Conservation (phyloP, 1,284 basidiomycete genomes). For the Rhodotorula glutinis region DNA sequence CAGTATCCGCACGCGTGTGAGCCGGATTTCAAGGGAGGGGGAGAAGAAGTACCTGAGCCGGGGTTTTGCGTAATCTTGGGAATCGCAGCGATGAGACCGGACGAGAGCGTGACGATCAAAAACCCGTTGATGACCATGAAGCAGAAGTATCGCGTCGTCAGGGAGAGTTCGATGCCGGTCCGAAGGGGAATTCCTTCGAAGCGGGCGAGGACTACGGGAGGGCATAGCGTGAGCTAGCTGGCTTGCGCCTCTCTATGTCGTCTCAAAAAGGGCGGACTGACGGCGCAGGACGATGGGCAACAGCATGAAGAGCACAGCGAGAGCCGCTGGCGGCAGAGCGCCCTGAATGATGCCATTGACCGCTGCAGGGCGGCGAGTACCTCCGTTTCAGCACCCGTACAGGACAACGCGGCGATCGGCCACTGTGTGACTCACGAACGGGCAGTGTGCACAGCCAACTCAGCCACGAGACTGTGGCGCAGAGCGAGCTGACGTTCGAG, state of each 20-base stretch:
- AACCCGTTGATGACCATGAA: slow-evolving; percentile 90
- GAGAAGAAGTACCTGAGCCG: slow-evolving; percentile 44
- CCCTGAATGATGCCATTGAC: slow-evolving; percentile 80
- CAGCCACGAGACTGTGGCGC: slow-evolving; percentile 64
- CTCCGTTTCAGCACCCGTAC: too few species aligned
- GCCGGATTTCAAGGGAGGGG: too few species aligned
- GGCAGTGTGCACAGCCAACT: slow-evolving; percentile 77
- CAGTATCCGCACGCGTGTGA: too few species aligned
- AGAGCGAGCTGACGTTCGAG: slow-evolving; percentile 75
- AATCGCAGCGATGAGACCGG: slow-evolving; percentile 72
- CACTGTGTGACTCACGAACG: slow-evolving; percentile 41
- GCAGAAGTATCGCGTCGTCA: slow-evolving; percentile 87
- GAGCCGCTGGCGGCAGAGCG: slow-evolving; percentile 77
- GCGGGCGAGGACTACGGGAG: slow-evolving; percentile 62
- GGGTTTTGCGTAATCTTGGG: slow-evolving; percentile 63
- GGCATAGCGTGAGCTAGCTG: neutral
- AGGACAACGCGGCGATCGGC: too few species aligned
- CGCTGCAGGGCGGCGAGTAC: slow-evolving; percentile 47
- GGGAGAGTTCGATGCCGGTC: slow-evolving; percentile 77
- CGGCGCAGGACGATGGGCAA: slow-evolving; percentile 78
- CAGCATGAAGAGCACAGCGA: slow-evolving; percentile 86
- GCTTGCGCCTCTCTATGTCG: accelerated
- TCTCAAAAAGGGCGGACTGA: slow-evolving; percentile 44
- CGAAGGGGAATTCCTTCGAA: slow-evolving; percentile 78
- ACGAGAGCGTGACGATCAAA: slow-evolving; percentile 75